phyloP scores from a whole-genome alignment of 495 filamentous ascomycete species.

The Penicillium cinerascens region DNA sequence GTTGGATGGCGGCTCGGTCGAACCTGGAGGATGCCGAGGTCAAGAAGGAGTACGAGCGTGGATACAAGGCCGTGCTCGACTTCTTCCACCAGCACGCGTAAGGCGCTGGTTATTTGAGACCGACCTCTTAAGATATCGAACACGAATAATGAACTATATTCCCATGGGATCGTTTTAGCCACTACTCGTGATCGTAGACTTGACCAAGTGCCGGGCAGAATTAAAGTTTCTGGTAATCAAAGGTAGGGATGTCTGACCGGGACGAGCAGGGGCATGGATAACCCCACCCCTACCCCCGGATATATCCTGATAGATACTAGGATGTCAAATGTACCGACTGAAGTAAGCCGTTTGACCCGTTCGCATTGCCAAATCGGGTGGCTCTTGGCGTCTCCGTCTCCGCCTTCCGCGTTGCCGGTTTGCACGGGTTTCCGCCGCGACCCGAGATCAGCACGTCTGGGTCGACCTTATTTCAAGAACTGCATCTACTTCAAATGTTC shows the following conservation, averaged over 20 bases:
- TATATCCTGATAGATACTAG: too few relatives aligned
- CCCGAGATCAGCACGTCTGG: conserved; percentile 18
- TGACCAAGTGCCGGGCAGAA: too few relatives aligned
- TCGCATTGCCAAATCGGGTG: background rate
- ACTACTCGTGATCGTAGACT: background rate
- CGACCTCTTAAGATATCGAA: background rate
- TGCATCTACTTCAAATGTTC: too few relatives aligned
- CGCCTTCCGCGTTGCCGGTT: conserved; percentile 11
- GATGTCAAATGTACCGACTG: too few relatives aligned
- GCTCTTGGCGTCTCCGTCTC: conserved; percentile 12
- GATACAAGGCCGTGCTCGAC: conserved; percentile 68
- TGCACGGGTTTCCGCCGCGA: conserved; percentile 14
- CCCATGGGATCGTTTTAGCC: background rate
- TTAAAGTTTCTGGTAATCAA: too few relatives aligned
- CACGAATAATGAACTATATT: background rate
- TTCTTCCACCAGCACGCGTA: conserved; percentile 75
- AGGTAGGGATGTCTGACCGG: too few relatives aligned
- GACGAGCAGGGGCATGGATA: too few relatives aligned
- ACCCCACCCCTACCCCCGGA: too few relatives aligned
- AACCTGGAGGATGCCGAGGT: conserved; percentile 65
- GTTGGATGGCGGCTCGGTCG: conserved; percentile 82
- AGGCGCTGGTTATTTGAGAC: conserved; percentile 9
- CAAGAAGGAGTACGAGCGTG: conserved; percentile 72
- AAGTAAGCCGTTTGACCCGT: background rate
- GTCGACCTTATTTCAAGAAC: conserved; percentile 6